These are phyloP conservation scores for Penicillium samsonianum DNA, from an alignment of 495 filamentous ascomycete species.

Conservation along the genomic window DNA sequence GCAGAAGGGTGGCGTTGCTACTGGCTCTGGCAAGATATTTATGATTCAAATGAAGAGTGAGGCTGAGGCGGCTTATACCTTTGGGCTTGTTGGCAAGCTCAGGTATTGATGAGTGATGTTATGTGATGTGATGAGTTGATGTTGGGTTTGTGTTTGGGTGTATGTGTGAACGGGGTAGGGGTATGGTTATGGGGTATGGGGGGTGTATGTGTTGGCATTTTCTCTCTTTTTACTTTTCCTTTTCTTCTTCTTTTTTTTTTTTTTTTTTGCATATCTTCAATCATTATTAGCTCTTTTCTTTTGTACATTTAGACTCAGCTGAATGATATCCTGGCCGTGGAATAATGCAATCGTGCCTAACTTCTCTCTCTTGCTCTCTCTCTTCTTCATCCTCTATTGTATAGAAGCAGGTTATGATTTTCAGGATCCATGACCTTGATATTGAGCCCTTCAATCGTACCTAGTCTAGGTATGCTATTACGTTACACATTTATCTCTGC, in stretches of 20 bases:
- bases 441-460: too few relatives aligned
- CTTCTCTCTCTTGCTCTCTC: neutral
- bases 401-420: neutral
- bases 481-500: neutral
- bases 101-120: constrained; percentile 44
- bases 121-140: constrained; percentile 2
- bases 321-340: constrained; percentile 6
- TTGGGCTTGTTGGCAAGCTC: constrained; percentile 61
- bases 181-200: constrained; percentile 14
- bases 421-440: too few relatives aligned
- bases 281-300: constrained; percentile 12
- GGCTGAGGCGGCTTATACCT: constrained; percentile 60
- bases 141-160: neutral
- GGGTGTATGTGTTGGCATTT: constrained; percentile 2
- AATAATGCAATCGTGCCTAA: neutral
- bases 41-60: constrained; percentile 78
- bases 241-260: constrained; percentile 6
- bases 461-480: neutral
- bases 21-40: constrained; percentile 71
- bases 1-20: constrained; percentile 67
- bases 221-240: constrained; percentile 8
- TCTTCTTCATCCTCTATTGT: neutral
- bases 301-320: constrained; percentile 18
- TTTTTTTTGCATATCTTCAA: constrained; percentile 10
- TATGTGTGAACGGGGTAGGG: constrained; percentile 7